phyloP scores from a whole-genome alignment of 2,329 filamentous ascomycete genomes.

The Apiospora arundinis region DNA sequence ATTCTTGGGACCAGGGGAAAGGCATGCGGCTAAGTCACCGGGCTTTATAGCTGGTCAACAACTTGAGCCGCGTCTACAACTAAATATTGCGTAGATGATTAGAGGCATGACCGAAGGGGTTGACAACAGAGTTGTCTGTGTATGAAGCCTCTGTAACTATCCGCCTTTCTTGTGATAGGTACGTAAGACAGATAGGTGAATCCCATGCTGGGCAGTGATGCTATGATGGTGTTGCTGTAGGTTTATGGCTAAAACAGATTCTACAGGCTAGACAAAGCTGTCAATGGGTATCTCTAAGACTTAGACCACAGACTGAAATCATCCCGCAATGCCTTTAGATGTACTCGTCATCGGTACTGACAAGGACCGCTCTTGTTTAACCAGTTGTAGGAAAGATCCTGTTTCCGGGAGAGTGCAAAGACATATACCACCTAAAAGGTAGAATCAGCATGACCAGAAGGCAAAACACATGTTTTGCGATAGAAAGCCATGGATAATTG shows the following conservation, averaged over 20 bases:
- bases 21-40: not conserved
- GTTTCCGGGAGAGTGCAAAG: too few species aligned
- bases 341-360: too few species aligned
- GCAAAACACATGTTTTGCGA: too few species aligned
- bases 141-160: not conserved
- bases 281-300: too few species aligned
- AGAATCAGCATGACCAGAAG: too few species aligned
- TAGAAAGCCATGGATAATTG: too few species aligned
- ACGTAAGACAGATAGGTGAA: not conserved
- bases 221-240: not conserved
- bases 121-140: not conserved
- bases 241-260: not conserved
- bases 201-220: not conserved
- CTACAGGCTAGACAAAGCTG: too few species aligned
- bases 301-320: too few species aligned
- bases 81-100: not conserved
- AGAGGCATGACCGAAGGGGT: not conserved
- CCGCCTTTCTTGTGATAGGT: not conserved
- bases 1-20: not conserved
- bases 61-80: not conserved
- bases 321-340: too few species aligned
- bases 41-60: not conserved
- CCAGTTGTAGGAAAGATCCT: too few species aligned
- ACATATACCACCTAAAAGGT: too few species aligned
- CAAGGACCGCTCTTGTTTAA: too few species aligned